phyloP scores from a whole-genome alignment of 495 filamentous ascomycete species.

The Tuber brumale region DNA sequence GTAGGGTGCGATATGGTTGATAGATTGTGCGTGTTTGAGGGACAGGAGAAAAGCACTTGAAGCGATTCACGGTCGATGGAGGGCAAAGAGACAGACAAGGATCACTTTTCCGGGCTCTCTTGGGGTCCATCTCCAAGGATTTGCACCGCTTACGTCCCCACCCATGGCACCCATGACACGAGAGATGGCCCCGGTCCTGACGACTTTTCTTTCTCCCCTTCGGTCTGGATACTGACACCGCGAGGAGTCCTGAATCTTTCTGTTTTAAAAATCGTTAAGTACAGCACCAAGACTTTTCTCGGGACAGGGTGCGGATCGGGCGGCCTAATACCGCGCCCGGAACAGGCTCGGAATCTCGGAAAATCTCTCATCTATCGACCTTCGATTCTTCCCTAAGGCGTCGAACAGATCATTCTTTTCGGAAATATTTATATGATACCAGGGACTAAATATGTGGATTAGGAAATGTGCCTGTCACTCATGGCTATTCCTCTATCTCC shows the following conservation, averaged over 20 bases:
- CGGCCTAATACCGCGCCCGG: neutral
- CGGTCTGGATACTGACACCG: neutral
- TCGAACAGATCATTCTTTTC: neutral
- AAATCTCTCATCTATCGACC: neutral
- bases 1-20: neutral
- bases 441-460: neutral
- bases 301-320: neutral
- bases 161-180: neutral
- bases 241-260: neutral
- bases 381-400: neutral
- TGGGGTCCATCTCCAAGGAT: neutral
- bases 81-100: neutral
- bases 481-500: neutral
- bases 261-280: neutral
- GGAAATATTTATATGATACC: neutral
- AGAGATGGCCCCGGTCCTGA: neutral
- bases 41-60: neutral
- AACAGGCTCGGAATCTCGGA: neutral
- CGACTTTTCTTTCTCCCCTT: neutral
- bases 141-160: neutral
- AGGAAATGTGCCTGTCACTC: conserved; percentile 3
- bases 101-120: neutral
- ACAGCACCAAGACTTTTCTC: neutral
- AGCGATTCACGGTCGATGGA: neutral
- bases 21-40: neutral